Evolutionary conservation across 2,329 filamentous ascomycete species (phyloP).

Genomic region (Phyllosticta citrichinensis): DNA sequence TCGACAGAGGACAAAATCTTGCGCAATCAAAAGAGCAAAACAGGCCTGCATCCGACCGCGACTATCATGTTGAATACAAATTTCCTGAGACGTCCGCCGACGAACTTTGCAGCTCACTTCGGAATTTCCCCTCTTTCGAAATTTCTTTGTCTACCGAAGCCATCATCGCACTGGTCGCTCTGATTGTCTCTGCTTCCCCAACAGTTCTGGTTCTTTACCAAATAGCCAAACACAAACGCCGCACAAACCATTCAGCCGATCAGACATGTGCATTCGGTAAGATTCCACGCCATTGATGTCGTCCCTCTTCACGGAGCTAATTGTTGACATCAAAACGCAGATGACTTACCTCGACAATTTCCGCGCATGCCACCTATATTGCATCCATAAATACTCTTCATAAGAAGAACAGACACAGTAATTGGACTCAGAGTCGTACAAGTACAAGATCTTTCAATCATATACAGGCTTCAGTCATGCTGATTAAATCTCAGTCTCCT

Average conservation of each 20-base stretch:
- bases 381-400: neutral
- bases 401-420: neutral
- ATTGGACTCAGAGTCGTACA: neutral
- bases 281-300: neutral
- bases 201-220: neutral
- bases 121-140: neutral
- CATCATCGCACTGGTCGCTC: neutral
- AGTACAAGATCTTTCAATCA: neutral
- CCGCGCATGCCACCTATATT: neutral
- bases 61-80: too few species aligned
- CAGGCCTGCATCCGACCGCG: too few species aligned
- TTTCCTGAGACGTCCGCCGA: too few species aligned
- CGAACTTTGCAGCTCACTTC: neutral
- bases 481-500: neutral
- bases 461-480: neutral
- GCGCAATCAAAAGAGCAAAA: too few species aligned
- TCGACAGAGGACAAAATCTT: too few species aligned
- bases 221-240: neutral
- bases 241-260: neutral
- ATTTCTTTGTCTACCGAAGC: neutral
- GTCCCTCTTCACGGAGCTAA: too few species aligned
- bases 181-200: neutral
- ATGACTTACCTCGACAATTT: too few species aligned
- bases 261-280: neutral
- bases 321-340: too few species aligned